Evolutionary conservation across 2,329 filamentous ascomycete genomes (phyloP), one percentile per base, ranked within the genome.

Genomic region (Hortaea sp.): DNA sequence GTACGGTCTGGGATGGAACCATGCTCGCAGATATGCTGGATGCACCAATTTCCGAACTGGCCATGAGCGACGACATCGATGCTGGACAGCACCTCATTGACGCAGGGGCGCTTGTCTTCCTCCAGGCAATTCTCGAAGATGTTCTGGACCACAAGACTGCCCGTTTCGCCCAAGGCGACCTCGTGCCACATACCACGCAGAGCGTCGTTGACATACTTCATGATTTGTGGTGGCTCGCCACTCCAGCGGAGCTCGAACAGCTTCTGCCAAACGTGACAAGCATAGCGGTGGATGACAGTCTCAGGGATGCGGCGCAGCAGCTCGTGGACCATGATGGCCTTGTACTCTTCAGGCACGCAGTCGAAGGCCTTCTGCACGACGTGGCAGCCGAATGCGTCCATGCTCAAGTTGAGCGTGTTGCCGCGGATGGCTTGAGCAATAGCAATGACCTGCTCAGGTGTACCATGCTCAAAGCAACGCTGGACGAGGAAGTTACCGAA

Each of bases 101-200:
- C 94, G 62, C 92, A 95, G 40, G 89, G 89, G 49, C 94, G 88
- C 89, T 98, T 98, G 70, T 98, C 92, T 60, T 97, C 90, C 62
- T 98, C 94, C 29, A 97, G 78, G 61, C 92, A 98, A 61, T 98
- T 98, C 71, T 98, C 92, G 65, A 98, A 98, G 62, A 98, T 98
- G 66, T 98, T 98, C 68, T 98, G 92, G 42, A 98, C 94, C 40
- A 98, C 92, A 57, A 98, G 75, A 65, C 92, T 98, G 50, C 92
- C 92, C 7, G 94, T 98, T 72, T 98, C 92, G 32, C 92, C 92
- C 44, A 97, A 73, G 20, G 94, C 94, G 53, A 98, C 92, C 62
- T 98, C 90, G 62, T 97, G 89, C 92, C 92, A 98, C 88, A 97
- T 97, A 49, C 90, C 90, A 49, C 81, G 79, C 45, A 98, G 77